Evolutionary conservation across 192 early-diverging fungal species (phyloP).

Genomic region (Kappamyces sp.): DNA sequence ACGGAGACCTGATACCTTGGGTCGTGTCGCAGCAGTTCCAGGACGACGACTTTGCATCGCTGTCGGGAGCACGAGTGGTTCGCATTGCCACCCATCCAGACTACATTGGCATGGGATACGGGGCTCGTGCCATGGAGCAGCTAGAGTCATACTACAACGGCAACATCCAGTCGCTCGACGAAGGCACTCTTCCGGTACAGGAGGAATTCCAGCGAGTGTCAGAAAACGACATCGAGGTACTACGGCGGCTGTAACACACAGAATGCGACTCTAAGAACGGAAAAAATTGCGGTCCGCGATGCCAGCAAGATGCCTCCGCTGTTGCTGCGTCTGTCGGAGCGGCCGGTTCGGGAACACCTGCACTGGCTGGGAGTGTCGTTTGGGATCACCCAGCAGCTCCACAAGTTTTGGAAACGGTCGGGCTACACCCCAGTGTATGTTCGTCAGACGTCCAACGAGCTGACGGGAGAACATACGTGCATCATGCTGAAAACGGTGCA

Average conservation of each 20-base stretch:
- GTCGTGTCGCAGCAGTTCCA: slow-evolving; percentile 87
- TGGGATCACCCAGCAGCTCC: slow-evolving; percentile 79
- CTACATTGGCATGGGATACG: slow-evolving; percentile 97
- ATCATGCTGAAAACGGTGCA: slow-evolving; percentile 87
- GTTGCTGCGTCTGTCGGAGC: slow-evolving; percentile 78
- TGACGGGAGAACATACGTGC: slow-evolving; percentile 97
- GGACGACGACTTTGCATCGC: slow-evolving; percentile 92
- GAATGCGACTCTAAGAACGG: slow-evolving; percentile 54
- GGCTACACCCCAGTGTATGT: slow-evolving; percentile 91
- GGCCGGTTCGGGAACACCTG: slow-evolving; percentile 58
- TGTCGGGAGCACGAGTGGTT: slow-evolving; percentile 94
- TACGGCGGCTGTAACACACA: slow-evolving; percentile 13
- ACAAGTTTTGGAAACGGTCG: slow-evolving; percentile 94
- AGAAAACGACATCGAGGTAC: slow-evolving; percentile 48
- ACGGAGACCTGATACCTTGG: slow-evolving; percentile 98
- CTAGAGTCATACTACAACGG: slow-evolving; percentile 86
- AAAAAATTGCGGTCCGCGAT: slow-evolving; percentile 80
- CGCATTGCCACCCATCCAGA: slow-evolving; percentile 98
- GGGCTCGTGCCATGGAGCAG: slow-evolving; percentile 76
- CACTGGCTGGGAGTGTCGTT: slow-evolving; percentile 97
- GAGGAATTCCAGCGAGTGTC: slow-evolving; percentile 46
- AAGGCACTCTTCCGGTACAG: slow-evolving; percentile 23
- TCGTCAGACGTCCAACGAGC: slow-evolving; percentile 92
- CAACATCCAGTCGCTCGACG: slow-evolving; percentile 56
- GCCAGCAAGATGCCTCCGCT: slow-evolving; percentile 89